These are phyloP conservation scores for Staphylotrichum tortipilum DNA, from an alignment of 495 filamentous ascomycete genomes.

Conservation along the genomic window DNA sequence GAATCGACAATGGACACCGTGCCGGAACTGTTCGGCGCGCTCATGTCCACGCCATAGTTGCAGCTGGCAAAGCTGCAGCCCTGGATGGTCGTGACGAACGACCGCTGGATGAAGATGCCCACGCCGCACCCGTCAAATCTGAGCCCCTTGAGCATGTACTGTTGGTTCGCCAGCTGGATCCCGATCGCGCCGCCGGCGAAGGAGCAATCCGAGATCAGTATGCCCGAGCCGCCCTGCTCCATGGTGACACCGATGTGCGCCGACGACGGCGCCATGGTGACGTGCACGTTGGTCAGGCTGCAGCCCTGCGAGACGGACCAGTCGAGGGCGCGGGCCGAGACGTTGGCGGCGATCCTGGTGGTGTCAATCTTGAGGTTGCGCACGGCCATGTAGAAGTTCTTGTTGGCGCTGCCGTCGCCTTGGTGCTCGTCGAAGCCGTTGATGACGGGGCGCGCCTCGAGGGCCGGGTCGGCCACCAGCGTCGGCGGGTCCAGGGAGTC, in stretches of 20 bases:
- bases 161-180: conserved; percentile 41
- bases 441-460: conserved; percentile 14
- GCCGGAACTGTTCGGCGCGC: conserved; percentile 30
- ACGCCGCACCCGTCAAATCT: conserved; percentile 32
- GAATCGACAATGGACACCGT: conserved; percentile 46
- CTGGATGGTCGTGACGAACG: conserved; percentile 24
- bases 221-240: conserved; percentile 30
- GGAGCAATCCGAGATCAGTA: conserved; percentile 40
- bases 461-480: conserved; percentile 47
- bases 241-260: conserved; percentile 36
- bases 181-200: conserved; percentile 44
- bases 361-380: conserved; percentile 66
- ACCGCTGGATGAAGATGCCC: conserved; percentile 14
- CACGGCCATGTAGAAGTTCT: conserved; percentile 66
- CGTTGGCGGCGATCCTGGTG: conserved; percentile 38
- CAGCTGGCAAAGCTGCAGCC: conserved; percentile 40
- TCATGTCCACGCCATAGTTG: conserved; percentile 47
- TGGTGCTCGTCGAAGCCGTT: conserved; percentile 35
- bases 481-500: conserved; percentile 55
- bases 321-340: conserved; percentile 41
- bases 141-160: conserved; percentile 44
- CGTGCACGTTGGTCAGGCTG: conserved; percentile 54
- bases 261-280: conserved; percentile 46
- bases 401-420: conserved; percentile 51
- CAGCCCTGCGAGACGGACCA: conserved; percentile 61